Evolutionary conservation across 2,329 filamentous ascomycete species (phyloP), one percentile per base, ranked within the genome.

Genomic region (Fusarium phyllophilum): DNA sequence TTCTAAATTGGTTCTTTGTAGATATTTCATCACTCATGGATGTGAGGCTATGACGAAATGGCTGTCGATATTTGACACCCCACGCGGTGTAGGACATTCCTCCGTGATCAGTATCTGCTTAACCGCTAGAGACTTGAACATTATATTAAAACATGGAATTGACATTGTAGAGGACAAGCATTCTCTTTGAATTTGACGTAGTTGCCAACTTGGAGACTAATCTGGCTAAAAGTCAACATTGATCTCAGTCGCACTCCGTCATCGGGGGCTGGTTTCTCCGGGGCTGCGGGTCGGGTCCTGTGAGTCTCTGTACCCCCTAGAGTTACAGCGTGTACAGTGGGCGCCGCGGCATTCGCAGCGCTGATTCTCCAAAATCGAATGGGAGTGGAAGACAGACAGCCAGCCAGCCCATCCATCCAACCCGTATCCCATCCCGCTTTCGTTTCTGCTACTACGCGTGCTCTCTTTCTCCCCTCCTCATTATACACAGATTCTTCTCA

Each of bases 281-380:
- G 49, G 34, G 48, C 33, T 59, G 54, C 59, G 70, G 74, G 42
- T n/a, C 39, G 33, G 75, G n/a, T 65, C 76, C 48, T 45, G 60
- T 70, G 67, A 65, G 69, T 59, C 59, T 46, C 62, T 62, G 52
- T 46, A 73, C 75, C 64, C 38, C 29, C 39, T 39, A 26, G 48
- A 55, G 48, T 38, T 41, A 31, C 36, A 66, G 65, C 34, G 26
- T 36, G 44, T 70, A 65, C 39, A 62, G 57, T 49, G 57, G 68
- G 59, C 58, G 64, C 74, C 48, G 62, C 67, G 58, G 76, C 62
- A 72, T 68, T 75, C 62, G 52, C 55, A 73, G 75, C 67, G 59
- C 66, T 70, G 64, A 67, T 68, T 77, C 73, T 77, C 77, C 74
- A 75, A 78, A 78, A 73, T 68, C 66, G 52, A 77, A 66, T 75